phyloP scores from a whole-genome alignment of 2,329 filamentous ascomycete species.

The Magnaporthiopsis incrustans region DNA sequence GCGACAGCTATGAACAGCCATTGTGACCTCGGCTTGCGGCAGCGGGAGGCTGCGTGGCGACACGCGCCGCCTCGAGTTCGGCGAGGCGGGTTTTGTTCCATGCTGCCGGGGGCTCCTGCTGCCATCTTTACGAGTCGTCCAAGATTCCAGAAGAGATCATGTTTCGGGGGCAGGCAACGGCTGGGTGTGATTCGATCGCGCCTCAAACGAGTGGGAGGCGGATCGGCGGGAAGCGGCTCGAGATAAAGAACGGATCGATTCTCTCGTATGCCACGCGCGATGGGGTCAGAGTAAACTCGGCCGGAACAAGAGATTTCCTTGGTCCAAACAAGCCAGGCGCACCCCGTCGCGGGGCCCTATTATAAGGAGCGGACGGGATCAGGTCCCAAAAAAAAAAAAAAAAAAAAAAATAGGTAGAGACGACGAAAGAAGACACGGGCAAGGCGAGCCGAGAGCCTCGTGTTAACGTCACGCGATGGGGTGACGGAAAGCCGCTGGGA shows the following conservation, averaged over 20 bases:
- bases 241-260: neutral
- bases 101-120: neutral
- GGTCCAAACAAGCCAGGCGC: neutral
- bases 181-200: neutral
- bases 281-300: neutral
- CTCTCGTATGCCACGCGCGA: neutral
- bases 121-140: slow-evolving; percentile 3
- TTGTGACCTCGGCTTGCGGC: slow-evolving; percentile 17
- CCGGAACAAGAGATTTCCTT: neutral
- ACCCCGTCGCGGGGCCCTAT: neutral
- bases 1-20: slow-evolving; percentile 19
- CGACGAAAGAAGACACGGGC: neutral
- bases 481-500: neutral
- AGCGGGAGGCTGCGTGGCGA: neutral
- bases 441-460: neutral
- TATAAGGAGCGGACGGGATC: neutral
- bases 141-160: neutral
- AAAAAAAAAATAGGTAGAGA: neutral
- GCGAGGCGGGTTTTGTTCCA: neutral
- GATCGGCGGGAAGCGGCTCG: neutral
- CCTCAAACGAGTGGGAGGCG: neutral
- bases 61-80: neutral
- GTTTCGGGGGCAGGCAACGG: neutral
- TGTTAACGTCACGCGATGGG: neutral
- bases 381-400: neutral